These are phyloP conservation scores for Boletellus emodensis DNA, from an alignment of 768 basidiomycete species.

Conservation along the genomic window DNA sequence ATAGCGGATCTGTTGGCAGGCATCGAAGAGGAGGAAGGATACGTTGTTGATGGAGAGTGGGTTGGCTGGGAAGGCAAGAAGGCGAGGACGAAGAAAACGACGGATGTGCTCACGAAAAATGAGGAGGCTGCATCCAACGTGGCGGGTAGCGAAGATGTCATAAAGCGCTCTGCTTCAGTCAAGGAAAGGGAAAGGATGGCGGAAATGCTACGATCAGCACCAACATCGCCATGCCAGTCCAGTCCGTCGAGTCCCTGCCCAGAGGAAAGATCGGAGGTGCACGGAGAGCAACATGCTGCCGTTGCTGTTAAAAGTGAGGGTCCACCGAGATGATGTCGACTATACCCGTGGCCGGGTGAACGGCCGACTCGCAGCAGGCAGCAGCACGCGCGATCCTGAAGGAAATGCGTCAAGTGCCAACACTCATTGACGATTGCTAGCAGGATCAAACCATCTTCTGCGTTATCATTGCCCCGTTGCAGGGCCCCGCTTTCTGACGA, in stretches of 20 bases:
- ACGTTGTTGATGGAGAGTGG: conserved; percentile 22
- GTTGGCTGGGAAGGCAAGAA: conserved; percentile 16
- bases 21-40: conserved; percentile 61
- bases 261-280: conserved; percentile 6
- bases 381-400: too few species aligned
- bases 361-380: too few species aligned
- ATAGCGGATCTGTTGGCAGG: conserved; percentile 75
- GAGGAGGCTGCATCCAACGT: conserved; percentile 2
- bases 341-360: too few species aligned
- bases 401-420: too few species aligned
- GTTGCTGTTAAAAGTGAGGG: background rate
- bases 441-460: too few species aligned
- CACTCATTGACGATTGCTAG: too few species aligned
- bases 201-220: conserved; percentile 19
- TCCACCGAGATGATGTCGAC: background rate
- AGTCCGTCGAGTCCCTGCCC: background rate
- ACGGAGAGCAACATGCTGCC: background rate
- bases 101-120: background rate
- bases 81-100: conserved; percentile 10
- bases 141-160: background rate
- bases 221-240: conserved; percentile 1
- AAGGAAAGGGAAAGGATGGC: conserved; percentile 25
- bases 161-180: conserved; percentile 18
- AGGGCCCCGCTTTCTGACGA: too few species aligned
- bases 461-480: too few species aligned